A percentile compares a stretch with the other conserved stretches of the same genome.
These are phyloP conservation scores for Medicago arabica DNA, from an alignment of 306 rosid genomes.

Conservation along the genomic window DNA sequence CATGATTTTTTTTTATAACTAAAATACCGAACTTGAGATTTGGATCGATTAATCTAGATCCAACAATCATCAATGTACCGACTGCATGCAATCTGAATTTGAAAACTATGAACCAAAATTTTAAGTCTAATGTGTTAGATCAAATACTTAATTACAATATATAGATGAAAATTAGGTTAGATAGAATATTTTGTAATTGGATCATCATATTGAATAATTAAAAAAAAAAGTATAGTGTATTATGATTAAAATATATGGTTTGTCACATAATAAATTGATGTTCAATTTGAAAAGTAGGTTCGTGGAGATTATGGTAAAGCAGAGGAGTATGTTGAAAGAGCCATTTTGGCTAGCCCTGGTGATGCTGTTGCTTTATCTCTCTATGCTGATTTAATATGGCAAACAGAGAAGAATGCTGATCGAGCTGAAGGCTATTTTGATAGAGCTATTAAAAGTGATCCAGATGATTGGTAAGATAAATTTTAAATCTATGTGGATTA, in stretches of 20 bases:
- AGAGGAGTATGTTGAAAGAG: conserved; percentile 78
- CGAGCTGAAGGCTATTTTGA: conserved; percentile 77
- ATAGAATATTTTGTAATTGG: conserved; percentile 4
- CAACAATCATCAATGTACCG: neutral
- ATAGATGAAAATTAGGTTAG: neutral
- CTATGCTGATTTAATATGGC: conserved; percentile 81
- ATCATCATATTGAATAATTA: neutral
- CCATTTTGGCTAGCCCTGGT: conserved; percentile 70
- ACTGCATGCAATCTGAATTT: neutral
- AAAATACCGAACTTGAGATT: neutral
- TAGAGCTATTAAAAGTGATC: conserved; percentile 75
- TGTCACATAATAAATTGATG: neutral
- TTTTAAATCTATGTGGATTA: neutral
- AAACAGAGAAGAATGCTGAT: conserved; percentile 60
- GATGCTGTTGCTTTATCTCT: conserved; percentile 62
- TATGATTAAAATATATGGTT: neutral
- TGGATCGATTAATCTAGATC: neutral
- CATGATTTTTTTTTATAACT: neutral
- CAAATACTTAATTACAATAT: neutral
- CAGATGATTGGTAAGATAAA: conserved; percentile 72
- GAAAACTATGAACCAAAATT: neutral
- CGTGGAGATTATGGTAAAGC: conserved; percentile 78
- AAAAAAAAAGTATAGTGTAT: neutral
- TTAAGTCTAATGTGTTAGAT: neutral
- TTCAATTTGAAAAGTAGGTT: conserved; percentile 56